Evolutionary conservation across 75 land plant genomes (phyloP).

Genomic region (Cupressus sempervirens): DNA sequence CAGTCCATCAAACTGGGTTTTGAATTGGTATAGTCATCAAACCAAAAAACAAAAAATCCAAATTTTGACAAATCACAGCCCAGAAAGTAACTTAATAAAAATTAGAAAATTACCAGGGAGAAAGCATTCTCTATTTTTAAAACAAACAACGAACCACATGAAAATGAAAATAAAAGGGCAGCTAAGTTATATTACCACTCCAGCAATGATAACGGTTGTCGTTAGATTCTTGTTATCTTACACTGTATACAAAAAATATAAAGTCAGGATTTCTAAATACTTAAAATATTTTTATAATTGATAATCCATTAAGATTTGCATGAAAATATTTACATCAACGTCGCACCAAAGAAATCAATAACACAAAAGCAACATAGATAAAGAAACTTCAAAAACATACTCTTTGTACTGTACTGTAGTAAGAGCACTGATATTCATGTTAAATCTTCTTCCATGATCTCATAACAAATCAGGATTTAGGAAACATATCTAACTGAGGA

Average conservation of each 20-base stretch:
- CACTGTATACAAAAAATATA: background rate
- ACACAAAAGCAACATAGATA: background rate
- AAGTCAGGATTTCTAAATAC: background rate
- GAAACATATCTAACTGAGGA: background rate
- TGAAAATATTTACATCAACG: background rate
- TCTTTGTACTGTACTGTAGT: background rate
- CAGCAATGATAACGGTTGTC: background rate
- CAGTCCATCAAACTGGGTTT: background rate
- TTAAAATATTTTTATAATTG: no score
- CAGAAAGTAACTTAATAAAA: background rate
- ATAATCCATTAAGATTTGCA: background rate
- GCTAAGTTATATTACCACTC: background rate
- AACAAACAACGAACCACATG: background rate
- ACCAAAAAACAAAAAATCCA: background rate
- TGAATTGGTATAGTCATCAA: background rate
- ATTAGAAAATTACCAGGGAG: no score
- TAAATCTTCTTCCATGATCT: background rate
- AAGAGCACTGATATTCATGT: background rate
- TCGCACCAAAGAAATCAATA: background rate
- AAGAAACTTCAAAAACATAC: constrained; percentile 1
- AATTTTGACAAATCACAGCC: background rate
- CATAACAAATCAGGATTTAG: background rate
- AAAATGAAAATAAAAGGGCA: background rate
- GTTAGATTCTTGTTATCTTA: background rate
- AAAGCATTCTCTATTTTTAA: background rate